These are phyloP conservation scores for Candida buenavistaensis DNA, from an alignment of 1,139 yeast species.

Conservation along the genomic window DNA sequence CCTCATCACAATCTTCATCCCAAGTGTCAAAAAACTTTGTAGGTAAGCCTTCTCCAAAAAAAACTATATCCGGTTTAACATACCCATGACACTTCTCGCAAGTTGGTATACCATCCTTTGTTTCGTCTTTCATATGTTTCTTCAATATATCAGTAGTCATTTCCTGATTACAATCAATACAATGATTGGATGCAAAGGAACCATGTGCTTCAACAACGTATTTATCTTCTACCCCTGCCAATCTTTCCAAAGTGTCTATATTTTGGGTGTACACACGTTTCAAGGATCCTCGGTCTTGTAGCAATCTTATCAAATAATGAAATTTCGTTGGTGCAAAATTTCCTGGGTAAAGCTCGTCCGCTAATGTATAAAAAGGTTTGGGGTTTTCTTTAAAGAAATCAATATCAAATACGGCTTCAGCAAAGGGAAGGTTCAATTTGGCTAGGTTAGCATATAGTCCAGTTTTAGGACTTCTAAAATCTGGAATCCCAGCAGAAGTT, in stretches of 20 bases:
- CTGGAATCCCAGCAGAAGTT: constrained; percentile 92
- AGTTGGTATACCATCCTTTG: constrained; percentile 47
- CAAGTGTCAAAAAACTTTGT: constrained; percentile 61
- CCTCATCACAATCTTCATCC: constrained; percentile 59
- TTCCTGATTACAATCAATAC: constrained; percentile 67
- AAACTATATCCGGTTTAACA: constrained; percentile 90
- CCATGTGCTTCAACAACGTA: constrained; percentile 91
- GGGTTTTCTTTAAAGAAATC: constrained; percentile 76
- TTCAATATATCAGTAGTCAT: constrained; percentile 55
- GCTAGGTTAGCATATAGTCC: constrained; percentile 85
- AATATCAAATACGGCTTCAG: constrained; percentile 94
- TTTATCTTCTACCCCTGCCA: constrained; percentile 71
- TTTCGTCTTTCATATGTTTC: constrained; percentile 31
- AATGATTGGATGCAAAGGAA: constrained; percentile 80
- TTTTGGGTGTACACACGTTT: constrained; percentile 85
- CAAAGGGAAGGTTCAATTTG: constrained; percentile 74
- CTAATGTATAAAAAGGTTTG: constrained; percentile 78
- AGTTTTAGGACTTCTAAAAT: constrained; percentile 87
- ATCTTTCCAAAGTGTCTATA: constrained; percentile 85
- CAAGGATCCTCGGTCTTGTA: constrained; percentile 63
- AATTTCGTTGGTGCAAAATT: constrained; percentile 80
- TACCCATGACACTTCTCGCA: constrained; percentile 63
- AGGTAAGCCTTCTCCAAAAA: constrained; percentile 89
- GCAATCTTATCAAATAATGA: constrained; percentile 66
- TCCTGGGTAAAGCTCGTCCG: constrained; percentile 86